phyloP scores from a whole-genome alignment of 164 flowering plant genomes.

The Vitis cinerea region DNA sequence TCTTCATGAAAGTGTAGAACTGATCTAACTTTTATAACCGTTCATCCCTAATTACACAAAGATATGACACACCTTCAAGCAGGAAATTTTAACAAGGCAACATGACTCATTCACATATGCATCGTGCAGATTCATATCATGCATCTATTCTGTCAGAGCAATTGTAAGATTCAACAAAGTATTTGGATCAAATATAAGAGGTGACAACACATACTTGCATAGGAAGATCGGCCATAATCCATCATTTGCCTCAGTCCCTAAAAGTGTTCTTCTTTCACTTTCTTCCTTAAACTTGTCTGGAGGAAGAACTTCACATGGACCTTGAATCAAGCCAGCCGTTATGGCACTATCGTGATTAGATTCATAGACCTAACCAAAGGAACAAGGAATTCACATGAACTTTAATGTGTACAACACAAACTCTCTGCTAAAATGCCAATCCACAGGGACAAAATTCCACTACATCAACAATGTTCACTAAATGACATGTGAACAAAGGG shows the following conservation, averaged over 20 bases:
- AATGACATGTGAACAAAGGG: too few species aligned
- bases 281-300: conserved; percentile 50
- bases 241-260: conserved; percentile 24
- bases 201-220: conserved; percentile 54
- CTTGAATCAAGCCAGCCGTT: conserved; percentile 53
- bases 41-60: not conserved
- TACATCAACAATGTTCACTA: too few species aligned
- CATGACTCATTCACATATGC: too few species aligned
- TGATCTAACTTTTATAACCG: not conserved
- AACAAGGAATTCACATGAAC: not conserved
- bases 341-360: conserved; percentile 47
- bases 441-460: too few species aligned
- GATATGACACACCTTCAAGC: not conserved
- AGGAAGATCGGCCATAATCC: conserved; percentile 40
- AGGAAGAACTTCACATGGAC: conserved; percentile 70
- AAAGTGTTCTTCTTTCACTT: conserved; percentile 40
- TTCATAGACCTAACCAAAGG: conserved; percentile 59
- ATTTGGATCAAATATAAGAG: not conserved
- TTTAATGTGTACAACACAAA: not conserved
- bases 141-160: too few species aligned
- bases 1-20: not conserved
- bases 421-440: too few species aligned
- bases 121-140: too few species aligned
- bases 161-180: not conserved
- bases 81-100: too few species aligned